Conservation (phyloP, 75 land plant genomes). For the Sequoia sempervirens region DNA sequence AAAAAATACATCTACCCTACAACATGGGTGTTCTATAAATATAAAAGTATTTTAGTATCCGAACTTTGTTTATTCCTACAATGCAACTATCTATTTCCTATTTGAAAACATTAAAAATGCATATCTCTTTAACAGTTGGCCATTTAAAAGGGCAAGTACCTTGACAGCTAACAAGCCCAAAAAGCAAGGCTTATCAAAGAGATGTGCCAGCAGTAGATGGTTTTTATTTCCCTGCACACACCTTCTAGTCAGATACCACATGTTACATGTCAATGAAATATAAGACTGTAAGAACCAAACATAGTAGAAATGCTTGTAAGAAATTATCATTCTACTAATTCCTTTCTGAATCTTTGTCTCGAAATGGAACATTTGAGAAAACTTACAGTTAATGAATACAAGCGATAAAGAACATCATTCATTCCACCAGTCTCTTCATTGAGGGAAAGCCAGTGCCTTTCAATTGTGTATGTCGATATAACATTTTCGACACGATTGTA, state of each 20-base stretch:
- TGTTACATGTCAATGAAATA: neutral
- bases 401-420: slow-evolving; percentile 89
- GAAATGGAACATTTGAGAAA: neutral
- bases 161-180: slow-evolving; percentile 79
- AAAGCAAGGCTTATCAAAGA: slow-evolving; percentile 96
- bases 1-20: neutral
- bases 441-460: slow-evolving; percentile 74
- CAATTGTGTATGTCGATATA: slow-evolving; percentile 55
- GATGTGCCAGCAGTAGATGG: slow-evolving; percentile 83
- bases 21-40: neutral
- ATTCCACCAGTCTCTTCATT: slow-evolving; percentile 97
- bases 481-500: slow-evolving; percentile 70
- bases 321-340: neutral
- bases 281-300: neutral
- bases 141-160: slow-evolving; percentile 30
- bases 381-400: slow-evolving; percentile 70
- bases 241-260: neutral
- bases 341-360: neutral
- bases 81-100: neutral
- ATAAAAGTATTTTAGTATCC: neutral
- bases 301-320: neutral
- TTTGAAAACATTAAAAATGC: neutral
- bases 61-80: neutral
- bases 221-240: slow-evolving; percentile 58
- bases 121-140: neutral